Percentiles rank a stretch among this genome's conserved stretches.
phyloP scores from a whole-genome alignment of 164 flowering plant species.

The Nelumbo lutea region DNA sequence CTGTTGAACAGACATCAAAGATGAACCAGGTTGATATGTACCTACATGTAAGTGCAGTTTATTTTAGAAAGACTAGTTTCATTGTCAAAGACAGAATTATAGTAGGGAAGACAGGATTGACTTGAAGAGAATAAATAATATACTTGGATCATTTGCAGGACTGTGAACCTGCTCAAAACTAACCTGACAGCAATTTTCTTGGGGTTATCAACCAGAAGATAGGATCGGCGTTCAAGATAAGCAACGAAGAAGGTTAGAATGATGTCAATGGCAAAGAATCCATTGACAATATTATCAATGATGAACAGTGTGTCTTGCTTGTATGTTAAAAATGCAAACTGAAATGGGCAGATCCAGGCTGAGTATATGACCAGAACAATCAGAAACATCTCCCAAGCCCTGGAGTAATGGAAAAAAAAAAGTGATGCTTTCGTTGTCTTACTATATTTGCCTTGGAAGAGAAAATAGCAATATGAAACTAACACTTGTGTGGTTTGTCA shows the following conservation, averaged over 20 bases:
- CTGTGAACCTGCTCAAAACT: slow-evolving; percentile 10
- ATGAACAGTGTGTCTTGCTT: slow-evolving; percentile 58
- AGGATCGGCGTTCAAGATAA: slow-evolving; percentile 61
- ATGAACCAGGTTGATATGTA: slow-evolving; percentile 88
- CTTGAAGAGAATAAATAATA: neutral
- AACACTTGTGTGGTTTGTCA: slow-evolving; percentile 12
- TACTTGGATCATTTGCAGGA: neutral
- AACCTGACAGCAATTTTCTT: slow-evolving; percentile 83
- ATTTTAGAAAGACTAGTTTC: slow-evolving; percentile 1
- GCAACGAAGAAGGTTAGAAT: slow-evolving; percentile 92
- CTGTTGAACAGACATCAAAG: slow-evolving; percentile 87
- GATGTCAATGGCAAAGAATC: slow-evolving; percentile 87
- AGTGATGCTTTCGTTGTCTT: slow-evolving; percentile 1
- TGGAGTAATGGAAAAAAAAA: slow-evolving; percentile 28
- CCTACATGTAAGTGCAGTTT: slow-evolving; percentile 37
- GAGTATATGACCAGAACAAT: slow-evolving; percentile 76
- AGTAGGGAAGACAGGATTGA: neutral
- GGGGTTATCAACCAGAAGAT: slow-evolving; percentile 71
- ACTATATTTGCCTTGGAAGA: no score
- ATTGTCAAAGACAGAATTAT: neutral
- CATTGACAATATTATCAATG: slow-evolving; percentile 71
- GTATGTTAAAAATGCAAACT: slow-evolving; percentile 77
- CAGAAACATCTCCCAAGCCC: slow-evolving; percentile 94
- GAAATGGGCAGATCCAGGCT: slow-evolving; percentile 96
- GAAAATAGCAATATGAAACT: neutral